phyloP scores from a whole-genome alignment of 2,329 filamentous ascomycete species.

The Nakataea oryzae region DNA sequence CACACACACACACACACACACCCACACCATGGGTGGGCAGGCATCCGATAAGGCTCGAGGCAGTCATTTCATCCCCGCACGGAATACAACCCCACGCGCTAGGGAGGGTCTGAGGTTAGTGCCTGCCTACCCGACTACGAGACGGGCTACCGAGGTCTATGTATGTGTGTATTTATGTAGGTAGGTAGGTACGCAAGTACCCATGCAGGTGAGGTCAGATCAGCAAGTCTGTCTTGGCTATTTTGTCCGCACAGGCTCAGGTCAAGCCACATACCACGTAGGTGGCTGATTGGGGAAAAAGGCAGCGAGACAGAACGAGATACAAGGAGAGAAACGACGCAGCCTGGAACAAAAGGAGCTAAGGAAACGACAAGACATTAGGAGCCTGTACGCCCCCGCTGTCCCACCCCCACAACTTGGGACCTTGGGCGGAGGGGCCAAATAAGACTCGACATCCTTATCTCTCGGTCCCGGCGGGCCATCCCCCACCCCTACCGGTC shows the following conservation, averaged over 20 bases:
- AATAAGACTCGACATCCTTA: constrained; percentile 1
- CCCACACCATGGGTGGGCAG: too few species aligned
- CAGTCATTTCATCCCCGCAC: neutral
- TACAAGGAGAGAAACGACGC: neutral
- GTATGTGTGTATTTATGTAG: too few species aligned
- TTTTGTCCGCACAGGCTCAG: too few species aligned
- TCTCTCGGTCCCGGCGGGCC: neutral
- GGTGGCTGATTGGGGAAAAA: neutral
- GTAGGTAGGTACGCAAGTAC: too few species aligned
- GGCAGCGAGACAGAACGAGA: neutral
- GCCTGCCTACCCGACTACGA: too few species aligned
- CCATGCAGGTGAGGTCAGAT: too few species aligned
- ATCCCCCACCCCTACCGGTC: neutral
- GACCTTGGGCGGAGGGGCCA: neutral
- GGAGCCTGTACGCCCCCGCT: neutral
- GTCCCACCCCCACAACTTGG: neutral
- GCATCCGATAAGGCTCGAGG: neutral
- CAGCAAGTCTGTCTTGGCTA: too few species aligned
- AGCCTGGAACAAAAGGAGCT: neutral
- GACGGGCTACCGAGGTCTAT: too few species aligned
- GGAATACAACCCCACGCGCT: neutral
- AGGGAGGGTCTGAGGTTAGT: too few species aligned
- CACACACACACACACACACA: too few species aligned
- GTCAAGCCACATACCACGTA: too few species aligned
- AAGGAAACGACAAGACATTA: neutral